Base-by-base conservation (phyloP, 2,329 filamentous ascomycete species). In the Talaromyces rugulosus region DNA sequence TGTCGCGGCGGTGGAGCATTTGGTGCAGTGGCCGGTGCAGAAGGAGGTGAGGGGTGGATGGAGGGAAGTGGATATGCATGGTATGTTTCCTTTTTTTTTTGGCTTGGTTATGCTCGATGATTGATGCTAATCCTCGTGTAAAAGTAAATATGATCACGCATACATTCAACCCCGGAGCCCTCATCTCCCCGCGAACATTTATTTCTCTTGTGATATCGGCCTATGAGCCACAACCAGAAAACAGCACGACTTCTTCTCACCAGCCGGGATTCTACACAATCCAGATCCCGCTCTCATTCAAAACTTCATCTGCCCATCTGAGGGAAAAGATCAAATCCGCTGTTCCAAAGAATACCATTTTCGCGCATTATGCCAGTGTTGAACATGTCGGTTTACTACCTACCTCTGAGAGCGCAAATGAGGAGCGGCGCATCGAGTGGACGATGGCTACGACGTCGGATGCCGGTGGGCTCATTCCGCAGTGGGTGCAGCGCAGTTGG, bases 361-460 rank as follows among this genome's bases (percentile, higher is more conserved):
- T 74, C 54, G 74, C 72, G 30, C 66, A 68, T 23, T 76, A 77
- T 59, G 71, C 71, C 2, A 74, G 74, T 60, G 66, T 76, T n/a
- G 75, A 77, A 63, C 68, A 66, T 28, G 69, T 75, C 2, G 58
- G 63, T 8, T 56, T 66, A 34, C 52, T 64, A 3, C 2, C 14
- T 51, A 30, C 50, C 56, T 18, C 36, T n/a, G 12, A 40, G 31
- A 54, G 7, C n/a, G 4, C 50, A 8, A 40, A 34, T 12, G 30
- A 36, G 27, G 50, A 42, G n/a, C 16, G 58, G 53, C 56, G 55
- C 7, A 61, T 69, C 47, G 69, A 74, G 50, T 77, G 75, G 74
- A 71, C 67, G 4, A 76, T 77, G 73, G 74, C 72, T 3, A 77
- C 74, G 6, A 72, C 72, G 9, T 75, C 74, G 16, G 68, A 76